Conservation (phyloP, 306 rosid genomes). For the Inga oerstediana region DNA sequence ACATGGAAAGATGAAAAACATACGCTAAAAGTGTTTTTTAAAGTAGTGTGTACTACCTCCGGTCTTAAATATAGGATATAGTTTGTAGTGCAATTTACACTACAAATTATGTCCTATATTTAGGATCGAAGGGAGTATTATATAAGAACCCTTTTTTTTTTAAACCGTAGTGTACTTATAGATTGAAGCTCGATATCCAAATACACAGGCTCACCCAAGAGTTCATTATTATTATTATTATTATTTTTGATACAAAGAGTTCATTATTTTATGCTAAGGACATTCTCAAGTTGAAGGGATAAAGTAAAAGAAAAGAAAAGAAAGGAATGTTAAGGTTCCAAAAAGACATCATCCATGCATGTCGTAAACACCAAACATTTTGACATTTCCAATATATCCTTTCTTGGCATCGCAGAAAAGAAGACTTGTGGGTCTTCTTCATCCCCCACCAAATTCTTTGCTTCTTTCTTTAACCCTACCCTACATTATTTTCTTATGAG, state of each 20-base stretch:
- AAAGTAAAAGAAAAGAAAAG: conserved; percentile 18
- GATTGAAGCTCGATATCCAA: background rate
- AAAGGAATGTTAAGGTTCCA: conserved; percentile 7
- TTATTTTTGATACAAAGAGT: no score
- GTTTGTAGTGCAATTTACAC: no score
- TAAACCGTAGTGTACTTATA: background rate
- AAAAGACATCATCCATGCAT: conserved; percentile 7
- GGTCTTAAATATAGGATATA: no score
- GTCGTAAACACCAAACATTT: conserved; percentile 1
- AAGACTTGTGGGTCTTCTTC: conserved; percentile 43
- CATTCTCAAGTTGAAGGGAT: conserved; percentile 2
- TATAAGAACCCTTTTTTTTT: background rate
- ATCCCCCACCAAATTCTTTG: conserved; percentile 47
- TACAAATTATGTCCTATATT: no score
- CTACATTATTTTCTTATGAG: background rate
- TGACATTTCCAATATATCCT: conserved; percentile 23
- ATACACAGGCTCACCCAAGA: background rate
- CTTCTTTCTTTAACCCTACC: conserved; percentile 38
- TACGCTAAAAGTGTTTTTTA: no score
- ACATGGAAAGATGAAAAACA: no score
- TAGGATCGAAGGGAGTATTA: no score
- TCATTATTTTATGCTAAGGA: background rate
- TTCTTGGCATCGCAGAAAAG: conserved; percentile 53
- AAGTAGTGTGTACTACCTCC: no score
- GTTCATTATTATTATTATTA: background rate